phyloP scores from a whole-genome alignment of 139 green algal genomes.

The Pycnococcus provasolii region DNA sequence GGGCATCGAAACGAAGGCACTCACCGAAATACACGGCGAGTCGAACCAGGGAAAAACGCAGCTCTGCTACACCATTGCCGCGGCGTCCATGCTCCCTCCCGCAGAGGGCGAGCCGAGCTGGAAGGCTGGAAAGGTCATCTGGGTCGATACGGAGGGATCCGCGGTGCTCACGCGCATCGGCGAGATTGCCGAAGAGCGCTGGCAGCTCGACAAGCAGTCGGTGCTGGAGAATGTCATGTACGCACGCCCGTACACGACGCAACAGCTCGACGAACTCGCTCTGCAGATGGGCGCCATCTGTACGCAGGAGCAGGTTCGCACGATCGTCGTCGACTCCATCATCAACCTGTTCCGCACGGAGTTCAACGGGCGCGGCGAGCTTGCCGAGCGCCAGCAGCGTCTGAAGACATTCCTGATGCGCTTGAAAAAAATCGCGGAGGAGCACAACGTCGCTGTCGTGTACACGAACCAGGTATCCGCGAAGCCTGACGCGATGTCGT shows the following conservation, averaged over 20 bases:
- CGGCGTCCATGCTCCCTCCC: conserved; percentile 60
- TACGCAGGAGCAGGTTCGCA: conserved; percentile 59
- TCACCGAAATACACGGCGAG: conserved; percentile 80
- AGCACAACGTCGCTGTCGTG: conserved; percentile 82
- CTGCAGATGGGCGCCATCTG: conserved; percentile 56
- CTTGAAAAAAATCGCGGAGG: conserved; percentile 71
- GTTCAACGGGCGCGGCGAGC: conserved; percentile 76
- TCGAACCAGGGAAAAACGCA: conserved; percentile 58
- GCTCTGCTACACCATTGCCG: conserved; percentile 71
- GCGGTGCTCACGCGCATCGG: conserved; percentile 74
- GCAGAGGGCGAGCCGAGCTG: conserved; percentile 26
- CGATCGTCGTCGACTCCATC: conserved; percentile 68
- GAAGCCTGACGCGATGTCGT: conserved; percentile 54
- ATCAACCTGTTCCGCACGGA: conserved; percentile 72
- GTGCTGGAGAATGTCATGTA: conserved; percentile 65
- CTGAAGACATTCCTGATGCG: conserved; percentile 54
- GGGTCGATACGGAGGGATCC: conserved; percentile 86
- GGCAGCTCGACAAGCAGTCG: conserved; percentile 57
- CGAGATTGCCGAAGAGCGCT: conserved; percentile 66
- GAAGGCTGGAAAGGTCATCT: conserved; percentile 41
- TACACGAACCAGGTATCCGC: conserved; percentile 75
- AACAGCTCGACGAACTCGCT: conserved; percentile 64
- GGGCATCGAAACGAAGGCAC: conserved; percentile 57
- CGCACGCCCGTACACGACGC: conserved; percentile 63
- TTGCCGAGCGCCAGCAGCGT: conserved; percentile 83